A percentile compares a stretch with the other conserved stretches of the same genome.
Conservation (phyloP, 305 asterid species). For the Caryopteris hybrid region DNA sequence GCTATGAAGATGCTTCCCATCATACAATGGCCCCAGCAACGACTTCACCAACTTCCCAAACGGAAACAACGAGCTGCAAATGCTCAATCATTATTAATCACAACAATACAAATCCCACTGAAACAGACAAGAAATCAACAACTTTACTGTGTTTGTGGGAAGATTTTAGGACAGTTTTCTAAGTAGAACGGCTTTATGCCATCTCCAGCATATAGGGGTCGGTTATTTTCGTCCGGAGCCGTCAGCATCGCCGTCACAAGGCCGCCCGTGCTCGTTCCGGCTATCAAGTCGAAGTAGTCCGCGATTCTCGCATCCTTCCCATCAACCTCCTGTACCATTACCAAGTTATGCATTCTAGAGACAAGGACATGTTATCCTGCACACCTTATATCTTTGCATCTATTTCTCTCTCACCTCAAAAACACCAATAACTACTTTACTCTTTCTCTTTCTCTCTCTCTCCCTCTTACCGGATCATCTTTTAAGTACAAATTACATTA, state of each 20-base stretch:
- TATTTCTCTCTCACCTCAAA: no score
- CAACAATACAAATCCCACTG: no score
- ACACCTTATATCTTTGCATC: no score
- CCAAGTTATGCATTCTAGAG: no score
- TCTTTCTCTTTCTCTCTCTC: no score
- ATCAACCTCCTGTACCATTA: background rate
- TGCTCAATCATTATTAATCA: background rate
- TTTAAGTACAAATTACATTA: no score
- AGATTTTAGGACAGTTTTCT: slow-evolving; percentile 38
- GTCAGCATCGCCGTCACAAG: slow-evolving; percentile 48
- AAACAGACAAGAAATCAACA: background rate
- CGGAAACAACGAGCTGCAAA: slow-evolving; percentile 13
- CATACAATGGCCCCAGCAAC: slow-evolving; percentile 34
- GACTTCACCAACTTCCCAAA: slow-evolving; percentile 24
- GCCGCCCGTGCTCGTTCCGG: slow-evolving; percentile 55
- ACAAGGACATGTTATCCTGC: no score
- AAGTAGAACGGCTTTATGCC: slow-evolving; percentile 43
- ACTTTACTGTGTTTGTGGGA: slow-evolving; percentile 34
- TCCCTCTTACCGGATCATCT: no score
- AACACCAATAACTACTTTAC: no score
- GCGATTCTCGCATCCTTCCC: slow-evolving; percentile 32
- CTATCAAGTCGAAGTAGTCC: slow-evolving; percentile 43
- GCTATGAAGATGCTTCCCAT: slow-evolving; percentile 33
- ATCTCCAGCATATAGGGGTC: slow-evolving; percentile 40
- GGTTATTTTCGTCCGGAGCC: slow-evolving; percentile 35